Base-by-base conservation (phyloP, 192 early-diverging fungal species). In the Ambispora gerdemannii region DNA sequence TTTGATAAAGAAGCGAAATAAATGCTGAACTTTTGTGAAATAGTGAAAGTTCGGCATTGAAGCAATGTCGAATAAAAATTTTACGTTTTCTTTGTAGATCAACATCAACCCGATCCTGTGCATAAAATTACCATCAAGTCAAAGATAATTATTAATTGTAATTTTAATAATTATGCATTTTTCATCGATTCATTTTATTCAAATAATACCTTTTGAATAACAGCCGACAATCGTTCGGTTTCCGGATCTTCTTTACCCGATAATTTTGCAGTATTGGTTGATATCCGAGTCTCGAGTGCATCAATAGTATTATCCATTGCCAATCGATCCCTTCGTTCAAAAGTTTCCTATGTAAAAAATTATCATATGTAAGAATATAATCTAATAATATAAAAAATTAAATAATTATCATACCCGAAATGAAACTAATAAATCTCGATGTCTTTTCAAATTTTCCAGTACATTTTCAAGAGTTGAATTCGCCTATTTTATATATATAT, bases 341-440 rank as follows among this genome's bases (percentile, higher is more conserved):
- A 49, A n/a, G 86, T 53, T 59, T 84, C 82, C 74, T 75, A 19
- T 1, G 13, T 43, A 68, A n/a, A 50, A 24, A 52, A 58, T n/a
- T n/a, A 35, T 19, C 32, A 56, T 32, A 11, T 17, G 24, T 35
- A 30, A 19, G 34, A 11, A 61, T 43, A 0, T 67, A 1, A 22
- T 25, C 35, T n/a, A 6, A 3, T 10, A 52, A 24, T 8, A 34
- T 61, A 17, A 35, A 22, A 13, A 19, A 36, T 27, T 35, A 8
- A 31, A 22, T 13, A 1, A 32, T 22, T 55, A 1, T 22, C 73
- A 50, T 69, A 86, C 84, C 43, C 75, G 76, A 49, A 82, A 77
- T 4, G 87, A 84, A 15, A 86, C 79, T 24, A 90, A 71, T 11
- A 90, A 65, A 62, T 90, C 88, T n/a, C 88, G 82, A 55, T 87